Evolutionary conservation across 345 rosid species (phyloP), one percentile per base, ranked within the genome.

Genomic region (Nephelium lappaceum): DNA sequence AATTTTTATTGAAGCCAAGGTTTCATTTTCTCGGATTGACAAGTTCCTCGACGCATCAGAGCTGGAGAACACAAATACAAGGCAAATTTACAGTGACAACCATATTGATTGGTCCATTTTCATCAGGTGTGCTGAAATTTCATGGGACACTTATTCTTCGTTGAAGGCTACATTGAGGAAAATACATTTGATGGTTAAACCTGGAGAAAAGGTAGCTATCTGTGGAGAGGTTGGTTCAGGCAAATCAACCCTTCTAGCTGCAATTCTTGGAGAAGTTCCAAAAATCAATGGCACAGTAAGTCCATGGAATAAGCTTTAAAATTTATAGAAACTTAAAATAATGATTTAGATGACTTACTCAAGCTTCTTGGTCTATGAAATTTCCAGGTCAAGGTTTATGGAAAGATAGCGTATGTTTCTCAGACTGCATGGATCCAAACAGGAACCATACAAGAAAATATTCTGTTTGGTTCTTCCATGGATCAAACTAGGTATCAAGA

Each of bases 161-260:
- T 55, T 9, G 23, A 65, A 14, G 69, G 42, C 43, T 12, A 65
- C 69, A 11, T 18, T 36, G 21, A 65, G 69, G 41, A 36, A 65
- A 10, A 65, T 65, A 25, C 36, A 65, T 27, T 14, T 65, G 43
- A 16, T 4, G 43, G 42, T 31, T 31, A 12, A 36, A 65, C 67
- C 61, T 23, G 87, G 86, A 24, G 84, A 86, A 69, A 87, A 86
- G 60, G 79, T 89, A 18, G 91, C 93, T 0, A 81, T 86, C 5
- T 90, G 92, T 77, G 94, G 92, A 62, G 92, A 87, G 71, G 91
- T 90, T 42, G 92, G 94, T 25, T 87, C 93, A 5, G 89, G 94
- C 15, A 90, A 90, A 82, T 88, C 94, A 62, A 87, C 92, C 14
- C 86, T 88, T 77, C 83, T 88, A 74, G 85, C 88, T 19, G 82